phyloP scores from a whole-genome alignment of 2,329 filamentous ascomycete genomes.

The Beauveria pseudobassiana region DNA sequence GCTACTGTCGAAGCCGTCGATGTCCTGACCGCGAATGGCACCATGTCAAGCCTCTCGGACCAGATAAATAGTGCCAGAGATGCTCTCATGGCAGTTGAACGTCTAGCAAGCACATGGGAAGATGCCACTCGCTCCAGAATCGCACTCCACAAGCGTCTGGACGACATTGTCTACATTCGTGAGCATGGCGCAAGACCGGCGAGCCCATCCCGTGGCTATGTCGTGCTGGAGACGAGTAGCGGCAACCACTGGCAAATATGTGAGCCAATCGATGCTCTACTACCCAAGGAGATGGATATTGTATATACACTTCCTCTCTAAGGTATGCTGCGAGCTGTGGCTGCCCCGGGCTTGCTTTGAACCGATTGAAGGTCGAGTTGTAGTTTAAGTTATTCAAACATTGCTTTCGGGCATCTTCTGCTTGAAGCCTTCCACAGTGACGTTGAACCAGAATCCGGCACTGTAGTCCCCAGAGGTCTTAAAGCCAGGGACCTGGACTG shows the following conservation, averaged over 20 bases:
- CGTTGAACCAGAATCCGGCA: not conserved
- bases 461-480: not conserved
- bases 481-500: not conserved
- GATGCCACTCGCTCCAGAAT: conserved; percentile 44
- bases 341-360: not conserved
- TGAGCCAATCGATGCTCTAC: conserved; percentile 26
- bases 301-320: conserved; percentile 23
- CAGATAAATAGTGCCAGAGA: conserved; percentile 47
- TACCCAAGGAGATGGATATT: conserved; percentile 31
- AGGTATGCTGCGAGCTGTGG: not conserved
- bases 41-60: conserved; percentile 40
- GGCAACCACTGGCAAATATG: conserved; percentile 28
- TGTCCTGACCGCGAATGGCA: conserved; percentile 54
- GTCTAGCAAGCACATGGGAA: conserved; percentile 52
- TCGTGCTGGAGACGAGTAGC: conserved; percentile 23
- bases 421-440: not conserved
- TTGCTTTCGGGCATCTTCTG: not conserved
- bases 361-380: not conserved
- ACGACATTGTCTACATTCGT: conserved; percentile 26
- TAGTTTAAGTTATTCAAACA: not conserved
- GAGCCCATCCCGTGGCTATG: conserved; percentile 23
- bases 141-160: conserved; percentile 34
- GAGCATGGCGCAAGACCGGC: conserved; percentile 22
- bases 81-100: conserved; percentile 46
- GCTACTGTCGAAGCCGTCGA: conserved; percentile 58